Evolutionary conservation across 305 asterid genomes (phyloP).

Genomic region (Fraxinus latifolia): DNA sequence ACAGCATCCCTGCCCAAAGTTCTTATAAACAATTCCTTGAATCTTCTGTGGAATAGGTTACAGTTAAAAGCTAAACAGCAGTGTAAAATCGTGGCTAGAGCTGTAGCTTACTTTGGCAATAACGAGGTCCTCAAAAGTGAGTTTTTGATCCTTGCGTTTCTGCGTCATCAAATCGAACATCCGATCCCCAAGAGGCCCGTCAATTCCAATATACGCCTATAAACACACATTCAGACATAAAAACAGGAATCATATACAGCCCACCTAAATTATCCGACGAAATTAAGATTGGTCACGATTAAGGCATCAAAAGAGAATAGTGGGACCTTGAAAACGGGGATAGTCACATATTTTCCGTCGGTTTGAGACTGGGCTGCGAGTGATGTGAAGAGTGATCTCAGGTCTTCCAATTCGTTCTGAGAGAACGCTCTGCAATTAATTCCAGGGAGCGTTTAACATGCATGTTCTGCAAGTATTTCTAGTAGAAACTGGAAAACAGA

Average conservation of each 20-base stretch:
- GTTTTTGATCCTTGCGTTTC: conserved; percentile 67
- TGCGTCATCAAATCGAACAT: conserved; percentile 68
- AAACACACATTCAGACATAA: conserved; percentile 30
- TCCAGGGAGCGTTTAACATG: background rate
- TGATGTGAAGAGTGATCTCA: conserved; percentile 59
- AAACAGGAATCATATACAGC: background rate
- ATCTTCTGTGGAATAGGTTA: background rate
- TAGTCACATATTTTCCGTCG: conserved; percentile 50
- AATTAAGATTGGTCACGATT: background rate
- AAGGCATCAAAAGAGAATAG: background rate
- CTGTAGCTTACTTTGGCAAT: conserved; percentile 67
- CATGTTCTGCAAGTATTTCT: background rate
- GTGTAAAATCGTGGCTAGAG: background rate
- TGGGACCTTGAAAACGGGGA: conserved; percentile 65
- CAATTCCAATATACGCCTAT: conserved; percentile 62
- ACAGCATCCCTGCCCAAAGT: background rate
- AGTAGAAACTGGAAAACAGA: conserved; percentile 18
- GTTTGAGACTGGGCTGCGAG: conserved; percentile 64
- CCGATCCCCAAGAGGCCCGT: conserved; percentile 77
- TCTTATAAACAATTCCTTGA: background rate
- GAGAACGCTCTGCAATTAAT: conserved; percentile 61
- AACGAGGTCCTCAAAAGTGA: conserved; percentile 83
- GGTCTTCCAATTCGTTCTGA: conserved; percentile 56
- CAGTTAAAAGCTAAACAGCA: background rate
- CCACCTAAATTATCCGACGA: background rate